Percentiles rank a stretch among this genome's conserved stretches.
Evolutionary conservation across 2,329 filamentous ascomycete genomes (phyloP).

Genomic region (Aspergillus sp.): DNA sequence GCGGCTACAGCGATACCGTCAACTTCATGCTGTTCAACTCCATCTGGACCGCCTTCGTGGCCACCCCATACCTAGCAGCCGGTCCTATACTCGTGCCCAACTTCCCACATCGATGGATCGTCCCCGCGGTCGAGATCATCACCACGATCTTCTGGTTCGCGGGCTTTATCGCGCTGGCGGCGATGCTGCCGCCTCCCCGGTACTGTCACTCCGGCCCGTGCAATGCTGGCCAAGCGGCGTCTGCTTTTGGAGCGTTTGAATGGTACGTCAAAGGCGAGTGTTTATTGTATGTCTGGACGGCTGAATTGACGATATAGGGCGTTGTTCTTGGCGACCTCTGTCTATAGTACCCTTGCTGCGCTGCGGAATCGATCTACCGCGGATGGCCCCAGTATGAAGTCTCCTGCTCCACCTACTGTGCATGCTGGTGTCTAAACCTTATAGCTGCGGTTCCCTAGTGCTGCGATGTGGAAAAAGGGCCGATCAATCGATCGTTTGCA

Average conservation of each 20-base stretch:
- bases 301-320: constrained; percentile 19
- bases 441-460: constrained; percentile 3
- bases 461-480: too few relatives aligned
- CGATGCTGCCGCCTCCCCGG: constrained; percentile 55
- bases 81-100: constrained; percentile 61
- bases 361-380: constrained; percentile 34
- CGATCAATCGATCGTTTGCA: too few relatives aligned
- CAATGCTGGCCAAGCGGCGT: constrained; percentile 54
- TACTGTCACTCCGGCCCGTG: constrained; percentile 58
- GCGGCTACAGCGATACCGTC: constrained; percentile 53
- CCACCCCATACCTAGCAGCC: constrained; percentile 66
- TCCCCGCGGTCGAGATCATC: constrained; percentile 65
- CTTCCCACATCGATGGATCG: constrained; percentile 61
- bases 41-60: constrained; percentile 70
- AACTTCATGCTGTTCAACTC: constrained; percentile 78
- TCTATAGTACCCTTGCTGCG: constrained; percentile 48
- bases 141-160: constrained; percentile 90
- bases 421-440: constrained; percentile 10
- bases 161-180: constrained; percentile 74
- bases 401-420: constrained; percentile 23
- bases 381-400: constrained; percentile 19
- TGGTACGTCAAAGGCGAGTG: constrained; percentile 33
- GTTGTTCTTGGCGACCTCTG: constrained; percentile 50
- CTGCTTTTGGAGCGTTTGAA: constrained; percentile 49
- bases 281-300: background rate